Evolutionary conservation across 2,329 filamentous ascomycete species (phyloP).

Genomic region (Colletotrichum orbiculare): DNA sequence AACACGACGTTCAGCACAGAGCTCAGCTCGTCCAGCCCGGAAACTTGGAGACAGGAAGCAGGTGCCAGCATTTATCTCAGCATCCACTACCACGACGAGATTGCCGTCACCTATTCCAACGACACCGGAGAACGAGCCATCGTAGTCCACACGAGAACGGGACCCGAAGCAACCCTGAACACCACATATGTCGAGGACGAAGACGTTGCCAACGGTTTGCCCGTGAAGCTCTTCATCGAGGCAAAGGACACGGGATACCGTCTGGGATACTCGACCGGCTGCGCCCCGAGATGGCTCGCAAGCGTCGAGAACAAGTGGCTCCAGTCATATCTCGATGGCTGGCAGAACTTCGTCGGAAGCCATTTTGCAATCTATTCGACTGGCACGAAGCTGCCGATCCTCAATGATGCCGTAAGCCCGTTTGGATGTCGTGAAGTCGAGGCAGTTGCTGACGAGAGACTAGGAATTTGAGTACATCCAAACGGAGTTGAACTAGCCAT

Average conservation of each 20-base stretch:
- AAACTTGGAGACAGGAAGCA: constrained; percentile 29
- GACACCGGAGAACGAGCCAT: constrained; percentile 25
- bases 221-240: constrained; percentile 35
- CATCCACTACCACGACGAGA: constrained; percentile 36
- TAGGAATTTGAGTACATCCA: constrained; percentile 36
- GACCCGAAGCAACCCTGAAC: constrained; percentile 32
- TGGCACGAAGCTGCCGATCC: constrained; percentile 25
- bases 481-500: constrained; percentile 19
- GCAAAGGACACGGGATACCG: constrained; percentile 26
- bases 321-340: constrained; percentile 31
- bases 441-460: not conserved
- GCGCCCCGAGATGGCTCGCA: constrained; percentile 29
- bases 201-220: constrained; percentile 27
- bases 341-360: constrained; percentile 37
- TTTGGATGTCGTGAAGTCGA: not conserved
- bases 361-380: constrained; percentile 37
- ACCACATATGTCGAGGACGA: constrained; percentile 35
- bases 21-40: constrained; percentile 25
- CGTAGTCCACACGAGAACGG: constrained; percentile 29
- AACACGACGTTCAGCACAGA: constrained; percentile 37
- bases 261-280: constrained; percentile 29
- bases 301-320: constrained; percentile 31
- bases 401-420: constrained; percentile 26
- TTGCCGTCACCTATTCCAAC: constrained; percentile 26
- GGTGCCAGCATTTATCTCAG: constrained; percentile 34